Base-by-base conservation (phyloP, 495 filamentous ascomycete genomes). In the Xylaria venustula region DNA sequence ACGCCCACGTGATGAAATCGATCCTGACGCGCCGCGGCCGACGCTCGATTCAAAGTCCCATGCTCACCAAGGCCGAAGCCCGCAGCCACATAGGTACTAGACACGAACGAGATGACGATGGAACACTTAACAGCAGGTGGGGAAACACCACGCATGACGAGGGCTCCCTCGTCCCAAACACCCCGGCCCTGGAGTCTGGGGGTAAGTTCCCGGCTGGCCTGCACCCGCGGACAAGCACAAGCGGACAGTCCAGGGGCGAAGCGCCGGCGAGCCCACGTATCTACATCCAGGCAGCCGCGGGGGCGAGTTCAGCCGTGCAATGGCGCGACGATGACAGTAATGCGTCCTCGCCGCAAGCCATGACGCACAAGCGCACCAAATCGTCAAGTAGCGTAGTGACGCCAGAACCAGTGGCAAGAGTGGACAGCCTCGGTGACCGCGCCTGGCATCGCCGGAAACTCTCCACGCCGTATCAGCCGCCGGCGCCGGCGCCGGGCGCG, bases 391-490 rank as follows among this genome's bases (percentile, higher is more conserved):
- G 30, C 32, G 8, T 49, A 19, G 22, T 20, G 20, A 7, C 14
- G 34, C 34, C 34, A 20, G n/a, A 32, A 3, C 36, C 34, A 0
- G 12, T 34, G 22, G n/a, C 36, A 6, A 8, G 15, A 20, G 11
- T 41, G 26, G 25, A 22, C 17, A 22, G 48, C 1, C 59, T 67
- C 12, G 65, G 61, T n/a, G 65, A 65, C 5, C 65, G 65, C 25
- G 68, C 68, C 3, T 70, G 68, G 67, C 62, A 68, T 36, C 55
- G 63, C 2, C 61, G 65, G 22, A 68, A 63, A 48, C 19, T 66
- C 12, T 70, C 61, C 1, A 46, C 47, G 12, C 34, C 60, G 15
- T 66, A 60, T 23, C 65, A 62, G 25, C 65, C 68, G 25, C 58
- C 60, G 17, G 11, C 7, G 7, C 22, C 12, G 1, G 19, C n/a